Evolutionary conservation across 148 eudicot species (phyloP).

Genomic region (Dysphania ambrosioides): DNA sequence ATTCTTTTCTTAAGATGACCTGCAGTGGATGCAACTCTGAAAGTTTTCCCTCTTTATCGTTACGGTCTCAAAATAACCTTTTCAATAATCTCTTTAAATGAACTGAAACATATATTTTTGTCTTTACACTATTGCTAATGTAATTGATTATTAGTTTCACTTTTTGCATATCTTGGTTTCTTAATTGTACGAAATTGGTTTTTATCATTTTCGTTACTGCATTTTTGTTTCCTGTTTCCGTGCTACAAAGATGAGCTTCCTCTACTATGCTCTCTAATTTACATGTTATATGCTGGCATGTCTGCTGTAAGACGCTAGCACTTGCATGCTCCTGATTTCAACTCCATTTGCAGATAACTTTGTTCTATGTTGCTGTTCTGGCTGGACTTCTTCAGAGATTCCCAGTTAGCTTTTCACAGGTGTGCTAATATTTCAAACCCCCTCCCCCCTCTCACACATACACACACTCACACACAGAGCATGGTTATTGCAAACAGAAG

Average conservation of each 20-base stretch:
- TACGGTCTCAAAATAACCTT: no score
- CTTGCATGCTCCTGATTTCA: constrained; percentile 13
- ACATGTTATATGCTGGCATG: no score
- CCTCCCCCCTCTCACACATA: not conserved
- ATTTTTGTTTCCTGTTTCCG: not conserved
- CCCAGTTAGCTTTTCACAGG: constrained; percentile 81
- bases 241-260: not conserved
- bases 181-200: not conserved
- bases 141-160: not conserved
- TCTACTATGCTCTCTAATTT: not conserved
- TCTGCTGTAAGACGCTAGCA: not conserved
- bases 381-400: constrained; percentile 79
- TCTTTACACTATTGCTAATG: not conserved
- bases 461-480: no score
- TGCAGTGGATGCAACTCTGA: no score
- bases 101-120: no score
- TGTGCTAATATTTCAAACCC: constrained; percentile 30
- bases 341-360: constrained; percentile 55
- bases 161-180: not conserved
- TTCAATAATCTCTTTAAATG: no score
- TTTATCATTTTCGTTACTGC: not conserved
- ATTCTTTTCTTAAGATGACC: not conserved
- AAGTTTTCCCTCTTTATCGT: not conserved
- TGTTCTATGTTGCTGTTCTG: constrained; percentile 77
- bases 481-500: no score